These are phyloP conservation scores for Phaeosphaeriaceae sp. DNA, from an alignment of 2,329 filamentous ascomycete genomes.

Conservation along the genomic window DNA sequence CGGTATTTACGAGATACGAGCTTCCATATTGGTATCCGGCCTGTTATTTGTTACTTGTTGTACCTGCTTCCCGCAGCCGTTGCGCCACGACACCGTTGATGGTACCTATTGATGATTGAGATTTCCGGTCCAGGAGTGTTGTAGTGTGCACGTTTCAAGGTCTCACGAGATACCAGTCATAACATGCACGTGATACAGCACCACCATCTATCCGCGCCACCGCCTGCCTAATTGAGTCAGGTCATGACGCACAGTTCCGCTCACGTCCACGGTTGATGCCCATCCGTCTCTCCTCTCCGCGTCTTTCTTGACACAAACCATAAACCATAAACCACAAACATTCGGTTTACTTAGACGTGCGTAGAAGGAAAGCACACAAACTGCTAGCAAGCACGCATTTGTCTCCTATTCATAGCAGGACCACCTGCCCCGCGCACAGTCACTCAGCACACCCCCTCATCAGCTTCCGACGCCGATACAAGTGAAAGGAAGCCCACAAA, in stretches of 20 bases:
- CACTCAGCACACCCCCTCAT: conserved; percentile 20
- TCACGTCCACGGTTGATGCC: conserved; percentile 9
- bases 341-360: conserved; percentile 13
- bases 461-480: conserved; percentile 16
- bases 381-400: conserved; percentile 9
- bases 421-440: conserved; percentile 18
- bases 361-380: conserved; percentile 8
- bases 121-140: too few species aligned
- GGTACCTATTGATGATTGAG: too few species aligned
- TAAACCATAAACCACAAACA: conserved; percentile 16
- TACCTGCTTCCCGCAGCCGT: too few species aligned
- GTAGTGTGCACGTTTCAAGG: too few species aligned
- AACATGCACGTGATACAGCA: neutral
- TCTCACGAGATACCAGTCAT: too few species aligned
- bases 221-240: conserved; percentile 18
- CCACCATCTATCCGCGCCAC: conserved; percentile 7
- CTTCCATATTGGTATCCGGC: too few species aligned
- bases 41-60: too few species aligned
- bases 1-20: too few species aligned
- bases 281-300: conserved; percentile 6
- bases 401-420: conserved; percentile 18
- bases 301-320: conserved; percentile 8
- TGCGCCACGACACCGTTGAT: too few species aligned
- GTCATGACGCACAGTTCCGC: conserved; percentile 7
- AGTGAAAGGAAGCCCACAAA: conserved; percentile 9